Conservation (phyloP, 176 grass and related monocot genomes). For the Lolium perenne region DNA sequence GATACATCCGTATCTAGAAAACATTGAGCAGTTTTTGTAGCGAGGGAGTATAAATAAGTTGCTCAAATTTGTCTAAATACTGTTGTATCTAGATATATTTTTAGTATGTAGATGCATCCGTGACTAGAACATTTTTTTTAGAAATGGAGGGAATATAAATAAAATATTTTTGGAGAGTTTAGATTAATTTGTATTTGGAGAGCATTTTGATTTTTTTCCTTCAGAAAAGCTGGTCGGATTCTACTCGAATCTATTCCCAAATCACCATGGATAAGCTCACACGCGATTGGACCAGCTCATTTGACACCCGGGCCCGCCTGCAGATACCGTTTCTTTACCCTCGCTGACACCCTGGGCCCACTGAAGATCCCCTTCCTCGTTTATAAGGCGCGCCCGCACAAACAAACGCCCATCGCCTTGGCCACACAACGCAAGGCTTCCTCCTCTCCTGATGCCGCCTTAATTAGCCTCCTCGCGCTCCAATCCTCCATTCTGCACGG, state of each 20-base stretch:
- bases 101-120: no score
- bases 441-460: not conserved
- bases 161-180: no score
- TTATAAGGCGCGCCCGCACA: constrained; percentile 27
- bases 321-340: not conserved
- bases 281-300: constrained; percentile 23
- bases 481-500: not conserved
- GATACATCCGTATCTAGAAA: no score
- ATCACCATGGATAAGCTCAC: constrained; percentile 34
- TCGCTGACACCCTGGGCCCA: constrained; percentile 17
- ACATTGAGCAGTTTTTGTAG: no score
- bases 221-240: not conserved
- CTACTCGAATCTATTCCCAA: not conserved
- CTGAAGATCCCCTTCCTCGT: not conserved
- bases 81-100: no score
- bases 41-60: no score
- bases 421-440: not conserved
- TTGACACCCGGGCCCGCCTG: not conserved
- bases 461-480: constrained; percentile 10
- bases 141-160: no score
- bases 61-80: no score
- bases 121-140: no score
- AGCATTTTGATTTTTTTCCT: no score
- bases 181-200: no score
- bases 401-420: not conserved